These are phyloP conservation scores for Coemansia biformis DNA, from an alignment of 192 early-diverging fungal genomes.

Conservation along the genomic window DNA sequence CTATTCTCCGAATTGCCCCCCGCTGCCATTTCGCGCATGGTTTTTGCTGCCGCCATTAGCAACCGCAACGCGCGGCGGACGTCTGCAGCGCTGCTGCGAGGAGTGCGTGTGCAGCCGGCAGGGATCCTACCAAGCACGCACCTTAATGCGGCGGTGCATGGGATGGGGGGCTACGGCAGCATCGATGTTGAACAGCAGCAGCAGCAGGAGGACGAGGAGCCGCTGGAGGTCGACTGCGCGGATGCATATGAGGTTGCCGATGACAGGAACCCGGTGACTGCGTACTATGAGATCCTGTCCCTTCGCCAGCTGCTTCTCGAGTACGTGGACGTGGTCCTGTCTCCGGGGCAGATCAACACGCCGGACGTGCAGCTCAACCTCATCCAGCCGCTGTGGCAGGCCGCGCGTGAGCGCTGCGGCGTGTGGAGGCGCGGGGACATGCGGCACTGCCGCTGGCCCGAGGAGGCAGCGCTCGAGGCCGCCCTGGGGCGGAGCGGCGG, in stretches of 20 bases:
- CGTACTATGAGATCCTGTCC: slow-evolving; percentile 26
- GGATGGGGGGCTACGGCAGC: background rate
- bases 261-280: slow-evolving; percentile 33
- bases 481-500: background rate
- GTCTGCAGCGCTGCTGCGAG: too few relatives aligned
- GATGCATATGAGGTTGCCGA: slow-evolving; percentile 16
- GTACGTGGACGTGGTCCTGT: slow-evolving; percentile 33
- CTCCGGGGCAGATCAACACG: slow-evolving; percentile 29
- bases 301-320: slow-evolving; percentile 33
- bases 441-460: slow-evolving; percentile 14
- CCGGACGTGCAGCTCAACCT: slow-evolving; percentile 45
- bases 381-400: slow-evolving; percentile 33
- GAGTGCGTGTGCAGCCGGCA: too few relatives aligned
- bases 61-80: too few relatives aligned
- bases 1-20: too few relatives aligned
- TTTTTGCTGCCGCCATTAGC: too few relatives aligned
- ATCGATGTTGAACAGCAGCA: background rate
- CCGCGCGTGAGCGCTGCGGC: slow-evolving; percentile 26
- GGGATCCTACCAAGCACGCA: too few relatives aligned
- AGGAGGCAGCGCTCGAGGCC: slow-evolving; percentile 1
- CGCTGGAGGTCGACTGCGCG: background rate
- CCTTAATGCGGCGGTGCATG: background rate
- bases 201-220: background rate
- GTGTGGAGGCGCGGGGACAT: slow-evolving; percentile 32
- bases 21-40: too few relatives aligned